Percentiles rank a stretch among this genome's conserved stretches.
Conservation (phyloP, 2,329 filamentous ascomycete genomes). For the Hortaea werneckii region DNA sequence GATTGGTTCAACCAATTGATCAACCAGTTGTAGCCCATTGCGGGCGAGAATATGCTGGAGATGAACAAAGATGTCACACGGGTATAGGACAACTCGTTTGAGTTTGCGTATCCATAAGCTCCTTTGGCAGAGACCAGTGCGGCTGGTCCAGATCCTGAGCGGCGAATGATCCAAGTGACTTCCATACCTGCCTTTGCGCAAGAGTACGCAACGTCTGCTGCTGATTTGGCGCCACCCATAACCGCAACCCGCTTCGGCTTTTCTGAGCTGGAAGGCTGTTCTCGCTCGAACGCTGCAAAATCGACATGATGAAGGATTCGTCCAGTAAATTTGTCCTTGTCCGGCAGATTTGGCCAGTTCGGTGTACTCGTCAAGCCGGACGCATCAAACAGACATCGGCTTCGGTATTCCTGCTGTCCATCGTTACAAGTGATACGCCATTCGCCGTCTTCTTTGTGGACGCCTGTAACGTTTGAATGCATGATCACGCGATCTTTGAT, state of each 20-base stretch:
- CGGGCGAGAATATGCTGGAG: slow-evolving; percentile 1
- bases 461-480: slow-evolving; percentile 4
- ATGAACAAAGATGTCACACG: slow-evolving; percentile 1
- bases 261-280: neutral
- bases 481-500: slow-evolving; percentile 13
- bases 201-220: slow-evolving; percentile 31
- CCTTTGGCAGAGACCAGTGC: slow-evolving; percentile 1
- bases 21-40: neutral
- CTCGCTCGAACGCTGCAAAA: neutral
- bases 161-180: slow-evolving; percentile 28
- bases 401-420: slow-evolving; percentile 1
- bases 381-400: slow-evolving; percentile 14
- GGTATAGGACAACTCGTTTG: neutral
- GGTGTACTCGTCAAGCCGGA: slow-evolving; percentile 17
- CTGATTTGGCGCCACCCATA: slow-evolving; percentile 29
- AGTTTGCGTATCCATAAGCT: neutral
- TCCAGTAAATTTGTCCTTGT: slow-evolving; percentile 12
- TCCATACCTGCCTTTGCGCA: slow-evolving; percentile 17
- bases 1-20: neutral
- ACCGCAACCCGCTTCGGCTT: slow-evolving; percentile 21
- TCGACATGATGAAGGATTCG: slow-evolving; percentile 21
- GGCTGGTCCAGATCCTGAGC: slow-evolving; percentile 20
- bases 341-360: slow-evolving; percentile 24
- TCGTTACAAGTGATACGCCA: neutral
- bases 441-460: slow-evolving; percentile 10